phyloP scores from a whole-genome alignment of 1,284 basidiomycete species.

The Trametes polyzona region DNA sequence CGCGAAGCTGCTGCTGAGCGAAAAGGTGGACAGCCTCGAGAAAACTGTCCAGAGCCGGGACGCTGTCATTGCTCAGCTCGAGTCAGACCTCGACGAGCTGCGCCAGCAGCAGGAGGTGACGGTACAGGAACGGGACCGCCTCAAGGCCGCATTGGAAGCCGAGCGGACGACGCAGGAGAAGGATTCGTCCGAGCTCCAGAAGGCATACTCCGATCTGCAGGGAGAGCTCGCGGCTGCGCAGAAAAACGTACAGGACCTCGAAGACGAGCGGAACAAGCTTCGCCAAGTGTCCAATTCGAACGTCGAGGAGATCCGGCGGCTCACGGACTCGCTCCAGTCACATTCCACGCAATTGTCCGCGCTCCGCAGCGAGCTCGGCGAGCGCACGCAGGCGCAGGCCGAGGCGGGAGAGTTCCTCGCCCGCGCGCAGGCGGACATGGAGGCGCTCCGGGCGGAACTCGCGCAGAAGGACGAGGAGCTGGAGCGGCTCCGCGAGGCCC shows the following conservation, averaged over 20 bases:
- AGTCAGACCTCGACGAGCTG: conserved; percentile 56
- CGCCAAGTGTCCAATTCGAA: conserved; percentile 56
- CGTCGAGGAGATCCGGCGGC: conserved; percentile 55
- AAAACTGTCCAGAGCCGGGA: conserved; percentile 59
- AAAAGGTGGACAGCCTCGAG: conserved; percentile 61
- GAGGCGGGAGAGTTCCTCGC: conserved; percentile 67
- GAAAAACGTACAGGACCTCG: conserved; percentile 55
- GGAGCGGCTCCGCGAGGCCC: conserved; percentile 51
- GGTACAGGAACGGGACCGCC: conserved; percentile 47
- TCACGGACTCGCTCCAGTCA: conserved; percentile 45
- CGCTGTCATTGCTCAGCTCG: conserved; percentile 61
- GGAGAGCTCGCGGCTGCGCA: conserved; percentile 59
- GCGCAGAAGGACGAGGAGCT: conserved; percentile 66
- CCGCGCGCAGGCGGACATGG: conserved; percentile 68
- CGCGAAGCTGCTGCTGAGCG: conserved; percentile 66
- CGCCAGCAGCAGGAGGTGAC: conserved; percentile 52
- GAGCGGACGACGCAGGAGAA: conserved; percentile 52
- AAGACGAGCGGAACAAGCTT: conserved; percentile 58
- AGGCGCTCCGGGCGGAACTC: conserved; percentile 63
- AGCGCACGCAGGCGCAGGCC: conserved; percentile 50
- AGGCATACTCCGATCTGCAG: conserved; percentile 64
- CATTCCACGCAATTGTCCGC: conserved; percentile 55
- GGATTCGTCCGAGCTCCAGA: conserved; percentile 60
- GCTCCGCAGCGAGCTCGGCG: conserved; percentile 53
- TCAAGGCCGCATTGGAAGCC: conserved; percentile 49